These are phyloP conservation scores for Sarcodon aspratus DNA, from an alignment of 768 basidiomycete genomes.

Conservation along the genomic window DNA sequence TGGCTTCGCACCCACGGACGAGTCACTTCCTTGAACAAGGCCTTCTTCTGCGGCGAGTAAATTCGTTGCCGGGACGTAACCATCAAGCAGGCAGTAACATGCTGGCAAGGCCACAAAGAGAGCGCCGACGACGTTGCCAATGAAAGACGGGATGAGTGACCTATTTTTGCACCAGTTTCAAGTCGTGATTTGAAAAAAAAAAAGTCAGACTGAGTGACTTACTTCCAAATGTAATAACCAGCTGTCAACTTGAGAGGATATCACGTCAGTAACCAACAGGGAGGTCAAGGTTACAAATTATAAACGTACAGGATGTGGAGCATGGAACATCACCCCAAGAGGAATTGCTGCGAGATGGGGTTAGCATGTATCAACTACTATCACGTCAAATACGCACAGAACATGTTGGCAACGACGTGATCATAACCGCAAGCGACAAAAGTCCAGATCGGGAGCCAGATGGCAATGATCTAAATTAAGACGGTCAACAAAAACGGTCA, in stretches of 20 bases:
- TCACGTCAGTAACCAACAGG: neutral
- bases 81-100: conserved; percentile 49
- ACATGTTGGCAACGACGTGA: conserved; percentile 74
- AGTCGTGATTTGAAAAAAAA: neutral
- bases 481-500: neutral
- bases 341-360: neutral
- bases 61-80: conserved; percentile 22
- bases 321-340: conserved; percentile 1
- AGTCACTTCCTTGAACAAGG: neutral
- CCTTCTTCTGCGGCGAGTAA: conserved; percentile 4
- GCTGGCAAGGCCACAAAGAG: conserved; percentile 54
- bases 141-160: conserved; percentile 51
- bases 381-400: conserved; percentile 55
- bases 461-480: conserved; percentile 34
- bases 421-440: conserved; percentile 66
- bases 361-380: conserved; percentile 27
- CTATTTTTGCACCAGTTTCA: conserved; percentile 10
- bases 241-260: conserved; percentile 29
- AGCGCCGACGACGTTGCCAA: conserved; percentile 61
- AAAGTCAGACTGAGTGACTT: conserved; percentile 10
- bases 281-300: neutral
- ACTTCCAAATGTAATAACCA: conserved; percentile 59
- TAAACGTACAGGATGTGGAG: neutral
- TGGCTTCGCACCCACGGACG: neutral
- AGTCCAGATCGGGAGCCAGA: conserved; percentile 71